phyloP scores from a whole-genome alignment of 257 asterid species.

The Capsicum baccatum region DNA sequence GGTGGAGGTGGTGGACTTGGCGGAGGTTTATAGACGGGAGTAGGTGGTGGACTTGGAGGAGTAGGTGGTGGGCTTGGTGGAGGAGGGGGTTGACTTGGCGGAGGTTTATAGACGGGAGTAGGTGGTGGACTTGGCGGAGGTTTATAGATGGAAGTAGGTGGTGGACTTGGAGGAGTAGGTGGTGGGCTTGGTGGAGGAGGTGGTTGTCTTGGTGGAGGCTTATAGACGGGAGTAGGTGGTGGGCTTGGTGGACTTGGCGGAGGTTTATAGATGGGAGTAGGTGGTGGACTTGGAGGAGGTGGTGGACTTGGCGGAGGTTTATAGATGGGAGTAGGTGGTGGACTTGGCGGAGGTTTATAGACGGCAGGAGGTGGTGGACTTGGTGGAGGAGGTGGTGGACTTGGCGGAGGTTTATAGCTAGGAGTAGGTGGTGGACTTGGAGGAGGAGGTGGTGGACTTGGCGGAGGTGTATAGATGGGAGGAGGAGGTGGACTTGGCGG shows the following conservation, averaged over 20 bases:
- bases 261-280: not conserved
- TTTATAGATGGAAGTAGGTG: not conserved
- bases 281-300: too few species aligned
- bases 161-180: not conserved
- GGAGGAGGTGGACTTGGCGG: not conserved
- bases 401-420: not conserved
- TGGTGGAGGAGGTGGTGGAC: too few species aligned
- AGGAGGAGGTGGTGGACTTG: not conserved
- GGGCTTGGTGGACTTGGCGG: not conserved
- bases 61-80: not conserved
- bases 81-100: not conserved
- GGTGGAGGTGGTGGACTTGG: not conserved
- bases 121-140: not conserved
- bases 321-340: not conserved
- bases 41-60: not conserved
- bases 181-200: not conserved
- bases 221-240: not conserved
- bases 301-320: too few species aligned
- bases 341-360: not conserved
- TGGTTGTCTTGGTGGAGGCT: not conserved
- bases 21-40: not conserved
- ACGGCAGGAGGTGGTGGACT: not conserved
- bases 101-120: not conserved
- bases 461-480: not conserved
- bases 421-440: not conserved